Base-by-base conservation (phyloP, 495 filamentous ascomycete genomes). In the Cairneyella variabilis region DNA sequence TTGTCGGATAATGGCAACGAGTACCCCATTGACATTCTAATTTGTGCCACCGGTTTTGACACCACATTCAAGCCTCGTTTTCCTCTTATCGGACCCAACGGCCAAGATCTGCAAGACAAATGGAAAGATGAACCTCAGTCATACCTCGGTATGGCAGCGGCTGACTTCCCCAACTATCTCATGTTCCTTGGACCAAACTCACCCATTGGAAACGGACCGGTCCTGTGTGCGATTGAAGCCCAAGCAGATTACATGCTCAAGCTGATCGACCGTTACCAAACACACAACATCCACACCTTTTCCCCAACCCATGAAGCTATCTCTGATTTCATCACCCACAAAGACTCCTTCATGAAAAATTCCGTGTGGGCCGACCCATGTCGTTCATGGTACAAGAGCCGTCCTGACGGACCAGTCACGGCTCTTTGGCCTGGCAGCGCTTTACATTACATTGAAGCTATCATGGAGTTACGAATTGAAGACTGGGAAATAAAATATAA, bases 251-350 rank as follows among this genome's bases (percentile, higher is more conserved):
- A 82, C 53, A 75, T 78, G 55, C 79, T 80, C 40, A 82, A 83
- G 63, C 64, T 84, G 5, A 63, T 88, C 1, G 79, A 81, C 48
- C 87, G 86, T 54, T 51, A 78, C 20, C 70, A 76, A 48, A 72
- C 69, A 37, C 77, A 88, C 63, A 79, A 78, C 3, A 82, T 88
- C 69, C 74, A 71, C 48, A 64, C 74, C 7, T 72, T 87, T 1
- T 54, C 55, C 0, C 83, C 84, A 0, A 73, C 68, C 1, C 62
- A 66, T 26, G 51, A 63, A 22, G 84, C 83, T 0, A 66, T 81
- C 0, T 78, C 85, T 48, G 82, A 84, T 37, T 89, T 86, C 55
- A 66, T 84, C 37, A 73, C 76, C 27, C 83, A 82, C 64, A 74
- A 71, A 38, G 83, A 85, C 61, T 66, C 70, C 6, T 85, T 83